A percentile compares a stretch with the other conserved stretches of the same genome.
These are phyloP conservation scores for Kwoniella newhampshirensis DNA, from an alignment of 768 basidiomycete species.

Conservation along the genomic window DNA sequence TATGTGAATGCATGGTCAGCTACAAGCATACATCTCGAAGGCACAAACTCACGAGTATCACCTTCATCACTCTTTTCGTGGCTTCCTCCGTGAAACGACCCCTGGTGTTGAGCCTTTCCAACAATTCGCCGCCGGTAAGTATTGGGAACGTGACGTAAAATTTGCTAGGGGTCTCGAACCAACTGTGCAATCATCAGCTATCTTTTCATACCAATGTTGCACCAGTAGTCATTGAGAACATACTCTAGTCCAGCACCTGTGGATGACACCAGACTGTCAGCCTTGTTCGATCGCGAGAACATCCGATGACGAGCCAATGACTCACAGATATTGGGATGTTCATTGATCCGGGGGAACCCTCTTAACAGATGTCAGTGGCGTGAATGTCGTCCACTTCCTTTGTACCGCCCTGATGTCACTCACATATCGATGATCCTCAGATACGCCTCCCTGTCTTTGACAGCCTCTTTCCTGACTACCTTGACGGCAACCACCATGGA, in stretches of 20 bases:
- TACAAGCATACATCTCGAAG: not conserved
- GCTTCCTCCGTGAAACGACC: conserved; percentile 37
- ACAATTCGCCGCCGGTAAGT: conserved; percentile 34
- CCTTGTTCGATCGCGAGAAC: not conserved
- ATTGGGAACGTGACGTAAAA: conserved; percentile 36
- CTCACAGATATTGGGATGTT: conserved; percentile 35
- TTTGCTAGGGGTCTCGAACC: conserved; percentile 30
- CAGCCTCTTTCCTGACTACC: conserved; percentile 33
- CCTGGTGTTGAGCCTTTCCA: conserved; percentile 27
- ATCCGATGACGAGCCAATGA: not conserved
- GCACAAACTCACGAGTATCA: conserved; percentile 27
- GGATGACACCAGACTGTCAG: too few relatives aligned
- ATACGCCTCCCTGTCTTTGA: conserved; percentile 34
- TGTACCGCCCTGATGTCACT: not conserved
- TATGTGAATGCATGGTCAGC: not conserved
- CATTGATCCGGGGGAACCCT: conserved; percentile 27
- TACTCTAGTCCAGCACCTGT: conserved; percentile 32
- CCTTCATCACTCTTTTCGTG: conserved; percentile 18
- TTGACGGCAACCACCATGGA: conserved; percentile 26
- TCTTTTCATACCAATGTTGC: too few relatives aligned
- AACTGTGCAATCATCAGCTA: conserved; percentile 12
- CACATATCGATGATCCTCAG: conserved; percentile 24
- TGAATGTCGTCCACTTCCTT: not conserved
- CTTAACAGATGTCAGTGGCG: not conserved
- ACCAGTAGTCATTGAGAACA: too few relatives aligned